Conservation (phyloP, 129 eudicot genomes). For the Tanacetum coccineum region DNA sequence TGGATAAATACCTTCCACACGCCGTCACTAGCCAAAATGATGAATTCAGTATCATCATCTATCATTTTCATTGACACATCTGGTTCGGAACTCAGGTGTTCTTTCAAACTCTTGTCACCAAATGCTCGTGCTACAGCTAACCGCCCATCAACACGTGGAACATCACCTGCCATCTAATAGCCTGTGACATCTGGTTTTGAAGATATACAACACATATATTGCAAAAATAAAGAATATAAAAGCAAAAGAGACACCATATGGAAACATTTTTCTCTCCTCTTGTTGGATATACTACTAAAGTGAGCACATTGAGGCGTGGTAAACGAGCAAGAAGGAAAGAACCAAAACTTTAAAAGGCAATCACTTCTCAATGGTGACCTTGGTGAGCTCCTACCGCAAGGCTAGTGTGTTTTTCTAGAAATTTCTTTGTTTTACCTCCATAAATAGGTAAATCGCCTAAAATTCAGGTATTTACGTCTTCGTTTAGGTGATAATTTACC, state of each 20-base stretch:
- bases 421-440: too few relatives aligned
- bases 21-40: conserved; percentile 92
- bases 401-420: too few relatives aligned
- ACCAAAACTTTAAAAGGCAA: too few relatives aligned
- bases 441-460: too few relatives aligned
- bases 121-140: conserved; percentile 98
- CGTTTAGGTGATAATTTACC: too few relatives aligned
- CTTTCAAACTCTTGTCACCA: conserved; percentile 94
- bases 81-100: conserved; percentile 90
- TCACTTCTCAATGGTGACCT: too few relatives aligned
- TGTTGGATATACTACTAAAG: not conserved
- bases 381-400: too few relatives aligned
- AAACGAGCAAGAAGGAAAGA: too few relatives aligned
- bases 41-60: conserved; percentile 56
- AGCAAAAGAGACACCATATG: not conserved
- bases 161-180: conserved; percentile 67
- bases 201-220: not conserved
- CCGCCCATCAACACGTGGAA: conserved; percentile 96
- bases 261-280: not conserved
- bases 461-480: too few relatives aligned
- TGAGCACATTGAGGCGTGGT: too few relatives aligned
- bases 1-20: conserved; percentile 99
- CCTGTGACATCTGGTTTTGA: conserved; percentile 20
- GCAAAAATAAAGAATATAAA: not conserved
- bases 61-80: conserved; percentile 50